Base-by-base conservation (phyloP, 768 basidiomycete genomes). In the Daedaleopsis sinensis region DNA sequence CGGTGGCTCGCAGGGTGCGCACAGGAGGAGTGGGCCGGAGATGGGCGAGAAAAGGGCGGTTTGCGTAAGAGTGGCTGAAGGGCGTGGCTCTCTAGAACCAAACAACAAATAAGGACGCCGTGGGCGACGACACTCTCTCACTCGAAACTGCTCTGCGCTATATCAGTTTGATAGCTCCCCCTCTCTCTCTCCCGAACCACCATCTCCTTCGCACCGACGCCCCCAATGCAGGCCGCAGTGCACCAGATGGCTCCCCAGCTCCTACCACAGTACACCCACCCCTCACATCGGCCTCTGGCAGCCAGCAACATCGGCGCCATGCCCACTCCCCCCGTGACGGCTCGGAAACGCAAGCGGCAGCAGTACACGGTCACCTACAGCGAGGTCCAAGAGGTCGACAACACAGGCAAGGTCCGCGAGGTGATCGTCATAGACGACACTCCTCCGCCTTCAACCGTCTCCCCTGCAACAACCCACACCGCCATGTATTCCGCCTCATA, bases 351-450 rank as follows among this genome's bases (percentile, higher is more conserved):
- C 67, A 93, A 93, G 79, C 86, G 91, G 72, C 87, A 89, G 68
- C 89, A 91, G 68, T 90, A 83, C 74, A 89, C 87, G 23, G 88
- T 94, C 75, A 89, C 84, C 79, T 94, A 93, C 80, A 91, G 89
- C 72, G 91, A 94, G 73, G 90, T 93, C 43, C 87, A 93, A 69
- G 93, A 94, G 77, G 83, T 93, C 72, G 93, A 94, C 76, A 82
- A 80, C 67, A 79, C 88, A 52, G 93, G 93, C 62, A 79, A 82
- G 66, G 80, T 93, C 42, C 79, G 93, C 55, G 93, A 94, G 74
- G 90, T 94, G 72, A 94, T 95, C 75, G 89, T 95, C 68, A 93
- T 95, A 74, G 93, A 95, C 68, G 93, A 95, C 78, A 94, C 93
- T 47, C 93, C 93, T 32, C 88, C 89, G 39, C 92, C 92, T 46